phyloP scores from a whole-genome alignment of 371 early-diverging fungal species.

The Dinochytrium kinnereticum region DNA sequence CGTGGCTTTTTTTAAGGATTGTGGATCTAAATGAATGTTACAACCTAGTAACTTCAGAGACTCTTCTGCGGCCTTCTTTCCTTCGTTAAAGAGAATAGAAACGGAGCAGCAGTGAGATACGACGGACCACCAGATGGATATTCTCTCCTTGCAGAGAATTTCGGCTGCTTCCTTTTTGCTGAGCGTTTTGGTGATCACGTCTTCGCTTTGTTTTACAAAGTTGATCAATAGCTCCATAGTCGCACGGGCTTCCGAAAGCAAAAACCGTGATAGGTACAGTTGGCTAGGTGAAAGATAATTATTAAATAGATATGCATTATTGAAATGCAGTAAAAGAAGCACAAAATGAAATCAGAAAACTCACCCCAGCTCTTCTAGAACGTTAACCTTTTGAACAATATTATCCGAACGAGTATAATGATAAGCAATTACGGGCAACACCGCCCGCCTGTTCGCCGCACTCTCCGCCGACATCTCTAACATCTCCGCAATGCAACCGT shows the following conservation, averaged over 20 bases:
- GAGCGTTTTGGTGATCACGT: background rate
- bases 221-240: background rate
- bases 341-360: background rate
- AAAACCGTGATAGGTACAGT: background rate
- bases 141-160: background rate
- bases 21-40: background rate
- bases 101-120: background rate
- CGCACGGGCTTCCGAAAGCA: background rate
- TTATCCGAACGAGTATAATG: background rate
- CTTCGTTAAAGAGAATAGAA: background rate
- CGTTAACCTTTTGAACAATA: background rate
- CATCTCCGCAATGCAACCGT: background rate
- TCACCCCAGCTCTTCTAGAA: constrained; percentile 1
- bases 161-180: background rate
- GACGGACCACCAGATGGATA: background rate
- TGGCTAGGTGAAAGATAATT: too few species aligned
- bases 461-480: background rate
- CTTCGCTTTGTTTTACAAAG: background rate
- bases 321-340: background rate
- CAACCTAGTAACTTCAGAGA: background rate
- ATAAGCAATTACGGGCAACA: constrained; percentile 1
- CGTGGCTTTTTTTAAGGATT: background rate
- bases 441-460: background rate
- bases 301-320: too few species aligned
- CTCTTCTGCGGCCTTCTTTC: background rate